Evolutionary conservation across 306 rosid species (phyloP).

Genomic region (Quillaja saponaria): DNA sequence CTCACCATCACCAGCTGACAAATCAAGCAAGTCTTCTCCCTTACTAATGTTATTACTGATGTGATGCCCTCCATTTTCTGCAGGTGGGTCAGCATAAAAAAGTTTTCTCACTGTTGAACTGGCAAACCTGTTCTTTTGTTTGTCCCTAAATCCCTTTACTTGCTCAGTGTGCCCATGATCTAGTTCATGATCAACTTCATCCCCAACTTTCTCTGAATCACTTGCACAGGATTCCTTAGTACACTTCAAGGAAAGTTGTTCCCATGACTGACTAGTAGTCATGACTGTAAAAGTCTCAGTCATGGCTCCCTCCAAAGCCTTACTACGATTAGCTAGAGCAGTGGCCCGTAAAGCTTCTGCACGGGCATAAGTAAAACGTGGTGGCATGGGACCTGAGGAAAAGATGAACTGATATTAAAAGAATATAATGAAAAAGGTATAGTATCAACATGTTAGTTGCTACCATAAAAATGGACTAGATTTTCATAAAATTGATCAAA

Average conservation of each 20-base stretch:
- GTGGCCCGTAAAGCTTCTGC: slow-evolving; percentile 52
- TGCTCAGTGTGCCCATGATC: slow-evolving; percentile 26
- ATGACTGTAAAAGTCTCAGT: slow-evolving; percentile 33
- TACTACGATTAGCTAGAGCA: slow-evolving; percentile 54
- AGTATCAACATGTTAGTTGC: too few species aligned
- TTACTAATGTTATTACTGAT: slow-evolving; percentile 29
- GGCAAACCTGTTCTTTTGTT: slow-evolving; percentile 40
- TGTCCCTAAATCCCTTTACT: slow-evolving; percentile 29
- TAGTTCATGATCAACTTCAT: slow-evolving; percentile 34
- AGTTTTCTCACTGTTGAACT: slow-evolving; percentile 73
- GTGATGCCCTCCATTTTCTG: slow-evolving; percentile 31
- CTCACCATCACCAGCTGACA: slow-evolving; percentile 46
- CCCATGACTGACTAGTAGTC: slow-evolving; percentile 29
- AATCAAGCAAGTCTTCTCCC: slow-evolving; percentile 37
- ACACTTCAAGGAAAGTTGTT: slow-evolving; percentile 29
- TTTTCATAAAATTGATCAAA: background rate
- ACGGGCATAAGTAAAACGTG: slow-evolving; percentile 51
- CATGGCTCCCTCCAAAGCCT: slow-evolving; percentile 31
- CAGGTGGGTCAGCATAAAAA: slow-evolving; percentile 51
- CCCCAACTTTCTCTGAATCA: slow-evolving; percentile 35
- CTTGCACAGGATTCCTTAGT: slow-evolving; percentile 28
- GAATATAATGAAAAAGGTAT: slow-evolving; percentile 20
- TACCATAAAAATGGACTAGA: background rate
- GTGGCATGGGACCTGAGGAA: slow-evolving; percentile 48
- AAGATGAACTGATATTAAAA: slow-evolving; percentile 22